Evolutionary conservation across 257 asterid species (phyloP), one percentile per base, ranked within the genome.

Genomic region (Jaltomata sinuosa): DNA sequence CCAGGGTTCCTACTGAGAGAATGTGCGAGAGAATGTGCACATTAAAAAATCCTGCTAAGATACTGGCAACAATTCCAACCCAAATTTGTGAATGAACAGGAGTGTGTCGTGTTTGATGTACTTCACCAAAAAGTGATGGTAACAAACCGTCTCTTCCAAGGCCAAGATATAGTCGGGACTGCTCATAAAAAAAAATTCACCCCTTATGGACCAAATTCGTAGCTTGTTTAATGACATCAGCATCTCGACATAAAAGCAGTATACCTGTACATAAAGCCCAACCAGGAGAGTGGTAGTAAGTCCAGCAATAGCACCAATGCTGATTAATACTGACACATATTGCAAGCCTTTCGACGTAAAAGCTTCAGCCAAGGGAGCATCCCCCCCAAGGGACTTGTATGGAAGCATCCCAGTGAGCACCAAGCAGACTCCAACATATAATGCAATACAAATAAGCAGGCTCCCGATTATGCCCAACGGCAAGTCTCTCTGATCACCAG

Each of bases 361-460:
- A 87, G 99, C 99, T 84, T 93, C 90, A 79, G 96, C 95, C 89
- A 96, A 82, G 54, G 99, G 98, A 84, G 99, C 98, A 87, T 93
- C 98, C 84, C 92, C 98, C 67, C 98, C 98, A 59, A 96, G 96
- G 84, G 89, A 10, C 83, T 90, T 81, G 91, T 91, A 96, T 32
- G 98, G 97, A 61, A 96, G 93, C 99, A 96, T 96, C 88, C 99
- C 99, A 79, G 98, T 94, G 83, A 96, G 90, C 83, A 96, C 99
- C 87, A 96, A 91, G 90, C 97, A 93, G 87, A 96, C 98, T 40
- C 90, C 93, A 79, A 96, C 88, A 83, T 96, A 96, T 86, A 96
- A 83, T 61, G 89, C 95, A 83, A 90, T 54, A 84, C 99, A 96
- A 64, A 90, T 84, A 31, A 91, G 85, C 87, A 96, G 99, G 94